These are phyloP conservation scores for Pseudogymnoascus sp. DNA, from an alignment of 2,329 filamentous ascomycete species.

Conservation along the genomic window DNA sequence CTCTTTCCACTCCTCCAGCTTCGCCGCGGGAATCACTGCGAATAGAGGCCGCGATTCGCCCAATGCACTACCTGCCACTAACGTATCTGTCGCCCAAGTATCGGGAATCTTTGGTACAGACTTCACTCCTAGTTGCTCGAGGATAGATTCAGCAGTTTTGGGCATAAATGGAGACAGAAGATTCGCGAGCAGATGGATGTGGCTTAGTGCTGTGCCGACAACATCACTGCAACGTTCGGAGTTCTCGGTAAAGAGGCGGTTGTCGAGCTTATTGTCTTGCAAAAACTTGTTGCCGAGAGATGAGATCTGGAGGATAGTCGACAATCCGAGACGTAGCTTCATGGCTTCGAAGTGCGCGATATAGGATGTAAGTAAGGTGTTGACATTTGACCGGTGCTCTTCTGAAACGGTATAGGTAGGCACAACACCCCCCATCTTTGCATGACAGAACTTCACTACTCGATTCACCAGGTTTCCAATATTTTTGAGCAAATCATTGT, in stretches of 20 bases:
- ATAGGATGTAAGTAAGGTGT: slow-evolving; percentile 56
- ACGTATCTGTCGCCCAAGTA: slow-evolving; percentile 48
- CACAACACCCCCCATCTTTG: slow-evolving; percentile 50
- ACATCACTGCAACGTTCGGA: slow-evolving; percentile 23
- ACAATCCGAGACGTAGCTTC: slow-evolving; percentile 58
- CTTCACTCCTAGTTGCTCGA: slow-evolving; percentile 60
- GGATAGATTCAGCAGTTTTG: slow-evolving; percentile 61
- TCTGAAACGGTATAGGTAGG: slow-evolving; percentile 40
- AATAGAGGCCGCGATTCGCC: slow-evolving; percentile 71
- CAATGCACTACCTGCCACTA: slow-evolving; percentile 68
- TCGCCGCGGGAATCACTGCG: slow-evolving; percentile 67
- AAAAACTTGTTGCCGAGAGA: slow-evolving; percentile 49
- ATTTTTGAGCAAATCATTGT: slow-evolving; percentile 69
- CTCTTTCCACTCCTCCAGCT: slow-evolving; percentile 72
- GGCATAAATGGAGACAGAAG: slow-evolving; percentile 77
- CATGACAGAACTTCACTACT: slow-evolving; percentile 63
- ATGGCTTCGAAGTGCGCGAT: slow-evolving; percentile 58
- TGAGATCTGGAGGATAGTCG: slow-evolving; percentile 56
- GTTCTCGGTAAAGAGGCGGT: slow-evolving; percentile 26
- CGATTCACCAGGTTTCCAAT: slow-evolving; percentile 65
- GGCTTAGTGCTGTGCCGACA: slow-evolving; percentile 68
- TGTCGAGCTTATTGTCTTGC: slow-evolving; percentile 33
- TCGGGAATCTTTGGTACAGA: slow-evolving; percentile 50
- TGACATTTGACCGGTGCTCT: slow-evolving; percentile 41
- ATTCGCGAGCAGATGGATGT: slow-evolving; percentile 69